These are phyloP conservation scores for Beauveria brongniartii DNA, from an alignment of 2,329 filamentous ascomycete species.

Conservation along the genomic window DNA sequence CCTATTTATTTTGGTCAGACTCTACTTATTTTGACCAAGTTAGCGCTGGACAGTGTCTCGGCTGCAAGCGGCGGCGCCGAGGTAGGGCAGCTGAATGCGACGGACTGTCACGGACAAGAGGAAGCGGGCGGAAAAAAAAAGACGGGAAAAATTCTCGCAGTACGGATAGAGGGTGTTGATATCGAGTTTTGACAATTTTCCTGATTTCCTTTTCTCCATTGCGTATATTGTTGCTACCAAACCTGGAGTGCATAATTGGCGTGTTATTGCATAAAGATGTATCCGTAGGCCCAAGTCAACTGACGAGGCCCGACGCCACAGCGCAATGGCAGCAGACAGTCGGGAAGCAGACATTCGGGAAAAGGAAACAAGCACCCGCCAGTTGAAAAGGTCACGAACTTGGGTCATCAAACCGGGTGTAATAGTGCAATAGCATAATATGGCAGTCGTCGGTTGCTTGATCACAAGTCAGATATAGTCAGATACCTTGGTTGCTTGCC, in stretches of 20 bases:
- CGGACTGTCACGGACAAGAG: not conserved
- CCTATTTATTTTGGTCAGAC: no score
- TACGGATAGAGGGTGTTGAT: no score
- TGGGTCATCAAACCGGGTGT: no score
- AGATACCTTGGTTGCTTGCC: no score
- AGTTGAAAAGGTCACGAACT: no score
- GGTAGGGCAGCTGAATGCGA: not conserved
- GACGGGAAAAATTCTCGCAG: not conserved
- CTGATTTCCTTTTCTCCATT: not conserved
- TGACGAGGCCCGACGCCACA: not conserved
- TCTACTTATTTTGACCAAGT: no score
- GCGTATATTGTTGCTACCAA: not conserved
- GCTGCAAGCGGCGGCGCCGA: conserved; percentile 1
- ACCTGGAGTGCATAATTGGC: not conserved
- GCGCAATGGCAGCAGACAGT: not conserved
- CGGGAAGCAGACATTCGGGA: not conserved
- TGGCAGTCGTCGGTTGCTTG: no score
- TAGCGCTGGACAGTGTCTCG: not conserved
- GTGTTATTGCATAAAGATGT: not conserved
- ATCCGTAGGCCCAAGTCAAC: not conserved
- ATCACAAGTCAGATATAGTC: no score
- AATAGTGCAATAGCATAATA: no score
- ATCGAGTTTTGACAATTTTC: no score
- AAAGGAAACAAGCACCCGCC: no score
- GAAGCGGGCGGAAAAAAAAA: no score